phyloP scores from a whole-genome alignment of 2,329 filamentous ascomycete species.

The Lojkania enalia region DNA sequence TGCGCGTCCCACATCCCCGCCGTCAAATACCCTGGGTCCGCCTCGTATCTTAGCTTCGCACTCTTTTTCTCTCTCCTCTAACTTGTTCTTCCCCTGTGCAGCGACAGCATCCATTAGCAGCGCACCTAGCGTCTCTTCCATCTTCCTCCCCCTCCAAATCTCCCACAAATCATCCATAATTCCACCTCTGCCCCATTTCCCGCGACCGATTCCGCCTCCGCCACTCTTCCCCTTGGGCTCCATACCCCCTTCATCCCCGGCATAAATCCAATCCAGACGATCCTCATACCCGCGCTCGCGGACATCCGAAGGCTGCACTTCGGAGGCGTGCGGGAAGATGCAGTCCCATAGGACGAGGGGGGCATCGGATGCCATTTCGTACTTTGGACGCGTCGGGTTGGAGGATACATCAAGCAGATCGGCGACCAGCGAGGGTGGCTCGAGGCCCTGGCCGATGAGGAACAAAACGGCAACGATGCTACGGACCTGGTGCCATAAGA shows the following conservation, averaged over 20 bases:
- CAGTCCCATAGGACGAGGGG: conserved; percentile 97
- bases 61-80: conserved; percentile 5
- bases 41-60: conserved; percentile 12
- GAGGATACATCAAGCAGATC: conserved; percentile 72
- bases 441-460: conserved; percentile 84
- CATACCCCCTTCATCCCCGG: conserved; percentile 65
- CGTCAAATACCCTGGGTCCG: conserved; percentile 61
- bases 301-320: conserved; percentile 42
- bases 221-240: conserved; percentile 47
- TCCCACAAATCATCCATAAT: conserved; percentile 68
- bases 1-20: conserved; percentile 57
- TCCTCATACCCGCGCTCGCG: conserved; percentile 56
- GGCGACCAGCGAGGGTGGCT: conserved; percentile 71
- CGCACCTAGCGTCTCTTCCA: conserved; percentile 83
- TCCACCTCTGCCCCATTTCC: conserved; percentile 42
- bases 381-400: conserved; percentile 77
- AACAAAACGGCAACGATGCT: conserved; percentile 95
- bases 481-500: conserved; percentile 97
- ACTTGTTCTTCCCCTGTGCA: conserved; percentile 37
- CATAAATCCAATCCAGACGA: conserved; percentile 75
- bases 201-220: conserved; percentile 23
- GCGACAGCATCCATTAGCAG: conserved; percentile 69
- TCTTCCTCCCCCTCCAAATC: conserved; percentile 80
- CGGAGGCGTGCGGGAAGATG: conserved; percentile 67
- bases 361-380: conserved; percentile 87